Percentiles rank a stretch among this genome's conserved stretches.
Conservation (phyloP, 306 rosid genomes). For the Quercus agrifolia region DNA sequence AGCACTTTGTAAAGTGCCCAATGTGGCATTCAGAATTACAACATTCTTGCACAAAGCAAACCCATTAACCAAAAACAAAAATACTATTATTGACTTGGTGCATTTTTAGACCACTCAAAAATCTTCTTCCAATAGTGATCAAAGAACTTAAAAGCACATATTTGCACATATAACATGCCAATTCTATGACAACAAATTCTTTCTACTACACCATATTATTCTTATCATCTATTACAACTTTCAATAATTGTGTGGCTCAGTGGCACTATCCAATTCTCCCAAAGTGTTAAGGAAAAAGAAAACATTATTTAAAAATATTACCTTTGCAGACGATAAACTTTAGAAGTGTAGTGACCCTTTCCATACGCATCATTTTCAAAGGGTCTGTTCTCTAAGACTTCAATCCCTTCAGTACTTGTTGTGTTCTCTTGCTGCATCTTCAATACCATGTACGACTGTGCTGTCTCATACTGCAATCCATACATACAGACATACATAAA, state of each 20-base stretch:
- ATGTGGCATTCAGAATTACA: no score
- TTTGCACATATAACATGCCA: not conserved
- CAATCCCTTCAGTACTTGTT: conserved; percentile 36
- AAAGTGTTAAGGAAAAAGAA: not conserved
- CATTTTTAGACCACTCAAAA: not conserved
- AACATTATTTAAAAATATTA: not conserved
- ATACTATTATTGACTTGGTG: no score
- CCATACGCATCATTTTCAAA: conserved; percentile 40
- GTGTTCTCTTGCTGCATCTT: conserved; percentile 49
- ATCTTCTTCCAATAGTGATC: not conserved
- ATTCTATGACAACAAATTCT: not conserved
- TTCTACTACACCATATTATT: not conserved
- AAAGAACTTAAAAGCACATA: not conserved
- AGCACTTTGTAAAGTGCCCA: no score
- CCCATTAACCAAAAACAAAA: no score
- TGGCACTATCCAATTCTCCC: no score
- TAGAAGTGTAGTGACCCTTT: conserved; percentile 39
- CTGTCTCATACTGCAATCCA: conserved; percentile 33
- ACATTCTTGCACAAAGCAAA: no score
- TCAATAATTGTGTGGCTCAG: no score
- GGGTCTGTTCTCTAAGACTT: conserved; percentile 30
- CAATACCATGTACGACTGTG: conserved; percentile 39
- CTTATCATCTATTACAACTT: not conserved
- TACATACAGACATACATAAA: not conserved
- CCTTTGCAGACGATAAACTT: conserved; percentile 45